Conservation (phyloP, 768 basidiomycete genomes). For the Leucosporidium creatinivorum region DNA sequence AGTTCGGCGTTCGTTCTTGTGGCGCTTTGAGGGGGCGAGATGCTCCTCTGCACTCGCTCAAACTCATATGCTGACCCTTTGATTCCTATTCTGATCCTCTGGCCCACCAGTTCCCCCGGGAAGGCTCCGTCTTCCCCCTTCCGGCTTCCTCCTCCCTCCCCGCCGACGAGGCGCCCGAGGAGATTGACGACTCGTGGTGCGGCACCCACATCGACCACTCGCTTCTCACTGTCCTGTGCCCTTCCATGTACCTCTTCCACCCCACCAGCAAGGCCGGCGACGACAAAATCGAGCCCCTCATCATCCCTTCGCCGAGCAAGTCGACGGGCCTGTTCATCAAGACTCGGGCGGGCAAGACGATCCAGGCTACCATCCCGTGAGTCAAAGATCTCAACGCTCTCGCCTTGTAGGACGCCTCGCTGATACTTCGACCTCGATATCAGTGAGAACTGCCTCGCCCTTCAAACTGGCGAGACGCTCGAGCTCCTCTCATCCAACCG, state of each 20-base stretch:
- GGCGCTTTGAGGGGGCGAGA: too few relatives aligned
- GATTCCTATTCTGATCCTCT: too few relatives aligned
- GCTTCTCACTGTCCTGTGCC: conserved; percentile 79
- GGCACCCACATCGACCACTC: conserved; percentile 88
- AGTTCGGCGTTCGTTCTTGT: neutral
- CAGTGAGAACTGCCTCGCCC: conserved; percentile 62
- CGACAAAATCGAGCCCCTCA: conserved; percentile 38
- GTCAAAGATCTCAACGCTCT: conserved; percentile 37
- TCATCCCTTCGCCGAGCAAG: conserved; percentile 60
- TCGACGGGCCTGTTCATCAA: conserved; percentile 85
- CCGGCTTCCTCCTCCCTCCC: neutral
- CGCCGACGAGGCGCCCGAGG: neutral
- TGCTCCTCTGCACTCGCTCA: too few relatives aligned
- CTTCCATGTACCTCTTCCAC: conserved; percentile 74
- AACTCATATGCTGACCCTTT: too few relatives aligned
- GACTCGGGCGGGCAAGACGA: conserved; percentile 67
- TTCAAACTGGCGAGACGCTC: conserved; percentile 95
- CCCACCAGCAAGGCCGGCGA: conserved; percentile 40
- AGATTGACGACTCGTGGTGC: conserved; percentile 75
- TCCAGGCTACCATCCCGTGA: conserved; percentile 75
- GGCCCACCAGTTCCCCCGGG: conserved; percentile 53
- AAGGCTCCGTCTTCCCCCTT: neutral
- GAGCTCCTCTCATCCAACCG: conserved; percentile 74
- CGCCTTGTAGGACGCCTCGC: conserved; percentile 6
- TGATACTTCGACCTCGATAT: neutral